phyloP scores from a whole-genome alignment of 352 stramenopile genomes.

The Globisporangium ultimum region DNA sequence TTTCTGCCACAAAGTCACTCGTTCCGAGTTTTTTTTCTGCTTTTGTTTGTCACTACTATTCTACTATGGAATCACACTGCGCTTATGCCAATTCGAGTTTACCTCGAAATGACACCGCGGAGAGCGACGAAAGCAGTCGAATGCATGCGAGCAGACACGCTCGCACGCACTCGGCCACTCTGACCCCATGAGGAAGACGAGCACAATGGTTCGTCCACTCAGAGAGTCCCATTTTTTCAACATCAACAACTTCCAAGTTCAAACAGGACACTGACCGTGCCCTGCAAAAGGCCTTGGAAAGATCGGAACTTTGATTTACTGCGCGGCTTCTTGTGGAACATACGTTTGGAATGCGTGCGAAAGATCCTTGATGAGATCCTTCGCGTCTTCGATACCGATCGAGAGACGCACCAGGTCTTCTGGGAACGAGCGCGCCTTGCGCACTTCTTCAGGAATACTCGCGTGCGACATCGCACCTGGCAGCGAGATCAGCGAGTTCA shows the following conservation, averaged over 20 bases:
- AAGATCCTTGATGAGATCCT: slow-evolving; percentile 94
- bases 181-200: slow-evolving; percentile 17
- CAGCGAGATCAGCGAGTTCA: slow-evolving; percentile 92
- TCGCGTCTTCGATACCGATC: slow-evolving; percentile 93
- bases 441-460: slow-evolving; percentile 90
- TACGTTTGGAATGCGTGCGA: slow-evolving; percentile 86
- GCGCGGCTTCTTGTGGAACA: slow-evolving; percentile 21
- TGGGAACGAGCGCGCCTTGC: slow-evolving; percentile 87
- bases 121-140: slow-evolving; percentile 17
- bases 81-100: neutral
- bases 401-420: slow-evolving; percentile 93
- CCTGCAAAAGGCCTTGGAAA: neutral
- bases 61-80: slow-evolving; percentile 16
- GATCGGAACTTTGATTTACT: slow-evolving; percentile 3
- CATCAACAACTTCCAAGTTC: neutral
- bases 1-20: too few relatives aligned
- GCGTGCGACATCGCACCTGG: slow-evolving; percentile 95
- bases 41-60: slow-evolving; percentile 3
- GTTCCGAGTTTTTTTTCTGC: neutral
- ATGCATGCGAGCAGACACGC: neutral
- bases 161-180: slow-evolving; percentile 5
- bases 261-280: neutral
- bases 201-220: neutral
- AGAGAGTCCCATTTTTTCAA: slow-evolving; percentile 14
- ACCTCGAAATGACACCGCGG: neutral